Percentiles rank a stretch among this genome's conserved stretches.
Evolutionary conservation across 2,329 filamentous ascomycete genomes (phyloP).

Genomic region (Trichoderma guizhouense): DNA sequence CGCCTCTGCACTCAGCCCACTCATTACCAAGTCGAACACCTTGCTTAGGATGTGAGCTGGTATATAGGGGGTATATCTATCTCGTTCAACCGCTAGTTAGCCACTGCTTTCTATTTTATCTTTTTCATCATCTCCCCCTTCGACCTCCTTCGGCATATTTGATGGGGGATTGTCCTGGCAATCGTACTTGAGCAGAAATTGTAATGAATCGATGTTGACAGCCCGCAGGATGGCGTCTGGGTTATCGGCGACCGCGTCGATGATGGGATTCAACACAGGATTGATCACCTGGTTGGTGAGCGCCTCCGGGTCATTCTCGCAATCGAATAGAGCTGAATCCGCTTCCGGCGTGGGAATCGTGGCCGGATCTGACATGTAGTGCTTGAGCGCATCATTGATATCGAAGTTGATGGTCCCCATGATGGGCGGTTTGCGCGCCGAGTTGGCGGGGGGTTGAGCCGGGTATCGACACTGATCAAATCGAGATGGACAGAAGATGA

Average conservation of each 20-base stretch:
- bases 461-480: neutral
- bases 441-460: constrained; percentile 13
- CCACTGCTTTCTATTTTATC: neutral
- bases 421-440: constrained; percentile 31
- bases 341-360: constrained; percentile 83
- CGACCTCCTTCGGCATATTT: neutral
- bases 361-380: constrained; percentile 90
- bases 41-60: constrained; percentile 84
- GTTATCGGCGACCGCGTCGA: constrained; percentile 87
- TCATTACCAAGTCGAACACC: constrained; percentile 85
- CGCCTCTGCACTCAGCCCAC: constrained; percentile 78
- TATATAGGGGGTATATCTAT: constrained; percentile 77
- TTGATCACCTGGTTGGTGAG: constrained; percentile 78
- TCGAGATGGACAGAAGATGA: neutral
- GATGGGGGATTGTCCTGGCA: constrained; percentile 33
- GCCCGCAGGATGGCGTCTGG: constrained; percentile 81
- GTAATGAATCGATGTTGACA: constrained; percentile 83
- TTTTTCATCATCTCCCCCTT: neutral
- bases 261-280: constrained; percentile 81
- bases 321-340: constrained; percentile 77
- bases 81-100: constrained; percentile 34
- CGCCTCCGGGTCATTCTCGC: constrained; percentile 85
- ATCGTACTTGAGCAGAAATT: constrained; percentile 94
- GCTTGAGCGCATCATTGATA: constrained; percentile 93
- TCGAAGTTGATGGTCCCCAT: constrained; percentile 85